phyloP scores from a whole-genome alignment of 345 rosid species.

The Odontarrhena argentea region DNA sequence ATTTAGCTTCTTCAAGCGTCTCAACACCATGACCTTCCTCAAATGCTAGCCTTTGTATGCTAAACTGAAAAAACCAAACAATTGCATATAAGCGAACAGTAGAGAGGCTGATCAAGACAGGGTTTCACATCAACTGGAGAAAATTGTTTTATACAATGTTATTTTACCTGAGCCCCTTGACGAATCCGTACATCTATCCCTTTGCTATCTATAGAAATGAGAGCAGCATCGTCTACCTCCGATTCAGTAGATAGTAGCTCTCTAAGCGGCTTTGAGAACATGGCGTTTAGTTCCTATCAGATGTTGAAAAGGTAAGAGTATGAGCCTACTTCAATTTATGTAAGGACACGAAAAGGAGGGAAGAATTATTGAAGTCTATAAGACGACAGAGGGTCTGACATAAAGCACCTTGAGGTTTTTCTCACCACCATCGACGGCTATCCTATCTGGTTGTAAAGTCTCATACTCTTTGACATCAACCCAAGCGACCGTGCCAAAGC shows the following conservation, averaged over 20 bases:
- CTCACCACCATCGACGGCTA: constrained; percentile 96
- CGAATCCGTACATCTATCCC: constrained; percentile 89
- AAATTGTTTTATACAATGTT: not conserved
- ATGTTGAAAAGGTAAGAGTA: not conserved
- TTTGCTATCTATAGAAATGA: constrained; percentile 95
- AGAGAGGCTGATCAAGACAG: constrained; percentile 14
- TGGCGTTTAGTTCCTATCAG: constrained; percentile 73
- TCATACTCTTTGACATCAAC: constrained; percentile 90
- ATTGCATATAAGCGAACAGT: not conserved
- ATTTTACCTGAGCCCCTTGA: constrained; percentile 90
- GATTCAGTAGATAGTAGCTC: constrained; percentile 61
- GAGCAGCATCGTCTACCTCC: constrained; percentile 92
- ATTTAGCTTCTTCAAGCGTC: constrained; percentile 88
- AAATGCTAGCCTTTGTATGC: constrained; percentile 82
- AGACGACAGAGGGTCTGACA: not conserved
- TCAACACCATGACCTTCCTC: constrained; percentile 75
- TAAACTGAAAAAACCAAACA: constrained; percentile 56
- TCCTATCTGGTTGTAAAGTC: constrained; percentile 81
- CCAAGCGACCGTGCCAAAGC: constrained; percentile 99
- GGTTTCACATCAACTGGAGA: not conserved
- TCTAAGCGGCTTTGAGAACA: constrained; percentile 81
- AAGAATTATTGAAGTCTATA: constrained; percentile 5
- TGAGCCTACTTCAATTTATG: not conserved
- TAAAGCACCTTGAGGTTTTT: constrained; percentile 73
- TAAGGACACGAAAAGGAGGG: not conserved